Percentiles rank a stretch among this genome's conserved stretches.
Evolutionary conservation across 2,329 filamentous ascomycete genomes (phyloP).

Genomic region (Fusarium domesticum): DNA sequence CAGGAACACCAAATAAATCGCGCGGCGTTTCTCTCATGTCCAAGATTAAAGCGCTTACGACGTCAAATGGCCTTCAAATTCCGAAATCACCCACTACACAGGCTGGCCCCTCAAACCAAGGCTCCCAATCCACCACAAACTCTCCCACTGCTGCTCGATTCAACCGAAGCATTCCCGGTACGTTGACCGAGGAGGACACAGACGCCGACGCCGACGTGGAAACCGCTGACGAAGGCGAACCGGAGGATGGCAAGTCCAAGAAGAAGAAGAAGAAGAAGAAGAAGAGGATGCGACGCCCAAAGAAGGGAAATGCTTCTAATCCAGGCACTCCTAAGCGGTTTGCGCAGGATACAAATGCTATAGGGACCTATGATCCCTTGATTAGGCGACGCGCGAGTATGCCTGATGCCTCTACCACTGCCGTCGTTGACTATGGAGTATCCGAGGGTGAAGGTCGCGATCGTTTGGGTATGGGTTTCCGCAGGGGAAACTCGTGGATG

Average conservation of each 20-base stretch:
- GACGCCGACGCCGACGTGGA: constrained; percentile 68
- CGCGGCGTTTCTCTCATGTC: constrained; percentile 68
- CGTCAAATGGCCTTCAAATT: constrained; percentile 46
- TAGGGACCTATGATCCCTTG: constrained; percentile 44
- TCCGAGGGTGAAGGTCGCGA: constrained; percentile 75
- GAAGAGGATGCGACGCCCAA: constrained; percentile 57
- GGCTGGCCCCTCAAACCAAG: constrained; percentile 33
- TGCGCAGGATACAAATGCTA: constrained; percentile 40
- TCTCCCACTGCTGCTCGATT: constrained; percentile 48
- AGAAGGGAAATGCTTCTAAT: constrained; percentile 57
- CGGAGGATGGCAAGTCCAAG: constrained; percentile 40
- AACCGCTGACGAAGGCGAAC: constrained; percentile 70
- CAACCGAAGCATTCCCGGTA: constrained; percentile 51
- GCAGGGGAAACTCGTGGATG: constrained; percentile 59
- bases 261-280: constrained; percentile 58
- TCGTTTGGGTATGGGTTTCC: constrained; percentile 48
- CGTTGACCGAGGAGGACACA: constrained; percentile 48
- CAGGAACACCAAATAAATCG: constrained; percentile 57
- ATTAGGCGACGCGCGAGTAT: constrained; percentile 64
- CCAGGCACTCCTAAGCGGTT: constrained; percentile 61
- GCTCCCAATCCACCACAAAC: constrained; percentile 41
- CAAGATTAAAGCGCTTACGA: constrained; percentile 72
- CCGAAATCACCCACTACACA: constrained; percentile 38
- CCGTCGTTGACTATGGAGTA: constrained; percentile 58
- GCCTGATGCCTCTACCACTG: constrained; percentile 47